Evolutionary conservation across 2,329 filamentous ascomycete genomes (phyloP).

Genomic region (Penicillium corylophilum): DNA sequence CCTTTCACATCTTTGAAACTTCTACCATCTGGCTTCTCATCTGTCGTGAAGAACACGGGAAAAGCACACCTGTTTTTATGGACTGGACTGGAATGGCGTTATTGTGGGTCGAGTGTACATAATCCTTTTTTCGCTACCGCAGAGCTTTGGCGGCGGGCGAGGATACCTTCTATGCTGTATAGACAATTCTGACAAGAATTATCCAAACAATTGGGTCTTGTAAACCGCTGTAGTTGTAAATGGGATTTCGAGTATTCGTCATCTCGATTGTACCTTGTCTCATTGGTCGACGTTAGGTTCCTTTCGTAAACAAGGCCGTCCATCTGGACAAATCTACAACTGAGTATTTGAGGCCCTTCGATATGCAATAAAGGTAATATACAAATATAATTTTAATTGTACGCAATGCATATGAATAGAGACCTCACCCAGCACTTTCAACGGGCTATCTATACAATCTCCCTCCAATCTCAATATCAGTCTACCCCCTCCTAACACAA

Average conservation of each 20-base stretch:
- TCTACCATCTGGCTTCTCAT: background rate
- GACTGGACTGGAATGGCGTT: background rate
- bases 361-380: background rate
- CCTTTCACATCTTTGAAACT: slow-evolving; percentile 4
- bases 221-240: too few species aligned
- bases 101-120: background rate
- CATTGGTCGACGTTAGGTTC: too few species aligned
- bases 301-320: too few species aligned
- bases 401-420: background rate
- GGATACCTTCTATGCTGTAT: slow-evolving; percentile 14
- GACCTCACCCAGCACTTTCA: too few species aligned
- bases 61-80: background rate
- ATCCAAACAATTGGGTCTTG: too few species aligned
- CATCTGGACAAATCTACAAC: too few species aligned
- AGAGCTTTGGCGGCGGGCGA: background rate
- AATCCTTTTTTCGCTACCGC: background rate
- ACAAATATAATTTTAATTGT: too few species aligned
- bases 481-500: background rate
- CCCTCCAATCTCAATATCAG: background rate
- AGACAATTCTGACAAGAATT: slow-evolving; percentile 1
- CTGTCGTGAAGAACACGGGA: background rate
- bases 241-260: background rate
- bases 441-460: background rate
- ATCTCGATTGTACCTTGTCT: too few species aligned
- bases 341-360: too few species aligned